These are phyloP conservation scores for Boeremia exigua DNA, from an alignment of 2,329 filamentous ascomycete genomes.

Conservation along the genomic window DNA sequence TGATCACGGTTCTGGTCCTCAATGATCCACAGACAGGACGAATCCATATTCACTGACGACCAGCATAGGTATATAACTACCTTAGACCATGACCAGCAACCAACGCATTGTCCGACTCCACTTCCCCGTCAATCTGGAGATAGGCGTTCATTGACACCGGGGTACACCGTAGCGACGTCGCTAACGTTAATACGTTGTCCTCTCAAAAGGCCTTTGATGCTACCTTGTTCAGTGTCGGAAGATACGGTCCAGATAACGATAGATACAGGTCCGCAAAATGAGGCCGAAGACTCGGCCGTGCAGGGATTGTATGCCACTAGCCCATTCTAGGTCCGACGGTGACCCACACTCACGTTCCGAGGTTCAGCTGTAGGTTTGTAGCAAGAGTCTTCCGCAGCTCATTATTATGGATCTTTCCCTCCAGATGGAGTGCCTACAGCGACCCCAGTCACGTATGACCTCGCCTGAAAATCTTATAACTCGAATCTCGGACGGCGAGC, in stretches of 20 bases:
- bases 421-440: background rate
- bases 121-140: slow-evolving; percentile 3
- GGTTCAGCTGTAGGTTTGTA: too few relatives aligned
- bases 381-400: too few relatives aligned
- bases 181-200: too few relatives aligned
- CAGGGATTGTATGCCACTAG: background rate
- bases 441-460: too few relatives aligned
- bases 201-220: too few relatives aligned
- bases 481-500: background rate
- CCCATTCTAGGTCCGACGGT: too few relatives aligned
- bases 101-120: background rate
- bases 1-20: too few relatives aligned
- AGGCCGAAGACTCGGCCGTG: slow-evolving; percentile 4
- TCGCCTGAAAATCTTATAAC: too few relatives aligned
- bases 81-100: background rate
- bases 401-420: too few relatives aligned
- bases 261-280: background rate
- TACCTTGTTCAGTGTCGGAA: background rate
- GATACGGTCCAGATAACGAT: background rate
- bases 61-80: too few relatives aligned
- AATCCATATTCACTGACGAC: too few relatives aligned
- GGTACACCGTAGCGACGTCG: background rate
- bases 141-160: background rate
- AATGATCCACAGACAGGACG: background rate
- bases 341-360: too few relatives aligned